phyloP scores from a whole-genome alignment of 768 basidiomycete genomes.

The Collybia nuda region DNA sequence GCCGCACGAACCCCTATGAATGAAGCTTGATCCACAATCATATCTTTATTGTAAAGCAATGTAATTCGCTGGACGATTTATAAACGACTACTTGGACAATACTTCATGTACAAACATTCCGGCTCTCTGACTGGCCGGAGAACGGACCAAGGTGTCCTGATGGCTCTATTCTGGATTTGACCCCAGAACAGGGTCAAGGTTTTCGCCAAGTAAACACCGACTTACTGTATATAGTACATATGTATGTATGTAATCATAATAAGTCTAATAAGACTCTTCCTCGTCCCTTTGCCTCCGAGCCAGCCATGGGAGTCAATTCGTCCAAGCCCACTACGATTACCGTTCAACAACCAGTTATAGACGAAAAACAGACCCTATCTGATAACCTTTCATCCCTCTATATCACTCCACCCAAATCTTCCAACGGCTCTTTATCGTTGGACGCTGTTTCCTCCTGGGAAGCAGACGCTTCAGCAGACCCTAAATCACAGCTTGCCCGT shows the following conservation, averaged over 20 bases:
- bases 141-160: too few relatives aligned
- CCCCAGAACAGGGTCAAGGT: background rate
- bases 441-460: constrained; percentile 71
- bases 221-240: too few relatives aligned
- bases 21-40: constrained; percentile 16
- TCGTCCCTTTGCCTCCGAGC: too few relatives aligned
- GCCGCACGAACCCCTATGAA: constrained; percentile 69
- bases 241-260: too few relatives aligned
- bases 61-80: too few relatives aligned
- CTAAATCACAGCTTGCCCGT: constrained; percentile 73
- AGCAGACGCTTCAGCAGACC: constrained; percentile 44
- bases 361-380: constrained; percentile 33
- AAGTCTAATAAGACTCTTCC: too few relatives aligned
- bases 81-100: too few relatives aligned
- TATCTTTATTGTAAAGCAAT: too few relatives aligned
- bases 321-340: constrained; percentile 23
- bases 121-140: too few relatives aligned
- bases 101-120: too few relatives aligned
- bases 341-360: constrained; percentile 17
- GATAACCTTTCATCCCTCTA: constrained; percentile 30
- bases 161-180: too few relatives aligned
- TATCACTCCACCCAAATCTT: constrained; percentile 42
- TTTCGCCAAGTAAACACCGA: background rate
- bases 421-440: constrained; percentile 60
- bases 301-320: constrained; percentile 27